Conservation (phyloP, 805 yeast genomes). For the Saturnispora gosingensis region DNA sequence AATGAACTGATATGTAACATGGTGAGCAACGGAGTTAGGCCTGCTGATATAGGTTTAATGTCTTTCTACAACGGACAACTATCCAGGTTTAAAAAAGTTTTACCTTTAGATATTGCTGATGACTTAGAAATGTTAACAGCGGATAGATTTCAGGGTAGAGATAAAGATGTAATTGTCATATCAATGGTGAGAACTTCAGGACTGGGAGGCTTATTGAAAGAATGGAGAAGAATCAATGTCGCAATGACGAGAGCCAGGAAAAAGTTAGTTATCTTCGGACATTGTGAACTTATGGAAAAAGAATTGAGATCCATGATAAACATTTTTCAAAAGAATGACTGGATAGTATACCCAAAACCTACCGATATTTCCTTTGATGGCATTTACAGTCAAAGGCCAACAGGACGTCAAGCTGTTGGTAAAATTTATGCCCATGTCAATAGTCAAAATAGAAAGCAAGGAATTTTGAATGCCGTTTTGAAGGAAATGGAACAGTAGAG, state of each 20-base stretch:
- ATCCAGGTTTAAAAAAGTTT: constrained; percentile 30
- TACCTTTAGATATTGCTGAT: constrained; percentile 8
- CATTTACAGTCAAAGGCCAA: neutral
- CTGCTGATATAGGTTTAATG: constrained; percentile 70
- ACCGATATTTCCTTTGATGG: constrained; percentile 23
- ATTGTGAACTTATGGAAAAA: constrained; percentile 48
- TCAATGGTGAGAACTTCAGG: constrained; percentile 81
- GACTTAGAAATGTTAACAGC: constrained; percentile 81
- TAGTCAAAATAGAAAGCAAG: constrained; percentile 6
- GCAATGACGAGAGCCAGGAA: constrained; percentile 86
- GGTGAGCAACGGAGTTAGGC: constrained; percentile 48
- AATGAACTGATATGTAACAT: constrained; percentile 53
- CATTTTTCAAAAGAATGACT: constrained; percentile 44
- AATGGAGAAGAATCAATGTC: constrained; percentile 90
- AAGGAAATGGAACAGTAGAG: neutral
- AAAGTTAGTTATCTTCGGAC: constrained; percentile 78
- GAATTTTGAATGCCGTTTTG: neutral
- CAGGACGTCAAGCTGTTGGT: neutral
- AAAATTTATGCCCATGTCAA: constrained; percentile 9
- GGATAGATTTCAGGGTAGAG: constrained; percentile 93
- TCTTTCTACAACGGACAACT: constrained; percentile 83
- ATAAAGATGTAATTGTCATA: constrained; percentile 82
- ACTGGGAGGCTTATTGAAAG: constrained; percentile 73
- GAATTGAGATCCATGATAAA: constrained; percentile 53
- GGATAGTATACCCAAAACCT: constrained; percentile 59